Percentiles rank a stretch among this genome's conserved stretches.
These are phyloP conservation scores for Botrytis tulipae DNA, from an alignment of 2,329 filamentous ascomycete genomes.

Conservation along the genomic window DNA sequence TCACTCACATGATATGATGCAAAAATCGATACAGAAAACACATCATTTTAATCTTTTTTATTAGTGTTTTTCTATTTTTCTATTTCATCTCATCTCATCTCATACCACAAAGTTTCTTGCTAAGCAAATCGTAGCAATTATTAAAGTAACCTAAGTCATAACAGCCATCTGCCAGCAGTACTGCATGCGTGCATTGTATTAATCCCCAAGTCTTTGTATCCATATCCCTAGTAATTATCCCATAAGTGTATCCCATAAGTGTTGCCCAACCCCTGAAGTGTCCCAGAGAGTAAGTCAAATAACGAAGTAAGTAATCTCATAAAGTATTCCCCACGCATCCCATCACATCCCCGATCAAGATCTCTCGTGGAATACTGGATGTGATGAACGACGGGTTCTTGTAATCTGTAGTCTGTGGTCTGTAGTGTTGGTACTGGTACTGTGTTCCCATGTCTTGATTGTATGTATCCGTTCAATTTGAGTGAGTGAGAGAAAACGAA, in stretches of 20 bases:
- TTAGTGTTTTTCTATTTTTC: neutral
- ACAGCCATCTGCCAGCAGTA: constrained; percentile 8
- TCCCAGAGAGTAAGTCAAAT: neutral
- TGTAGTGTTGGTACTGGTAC: neutral
- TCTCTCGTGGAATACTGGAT: neutral
- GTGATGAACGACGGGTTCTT: neutral
- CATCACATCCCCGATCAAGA: neutral
- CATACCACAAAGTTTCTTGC: neutral
- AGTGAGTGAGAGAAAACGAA: neutral
- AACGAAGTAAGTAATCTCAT: neutral
- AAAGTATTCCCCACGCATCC: neutral
- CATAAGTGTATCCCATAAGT: neutral
- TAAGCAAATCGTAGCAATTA: neutral
- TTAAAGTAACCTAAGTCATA: neutral
- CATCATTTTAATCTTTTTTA: neutral
- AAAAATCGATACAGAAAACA: neutral
- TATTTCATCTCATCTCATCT: neutral
- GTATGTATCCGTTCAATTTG: neutral
- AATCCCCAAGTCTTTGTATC: neutral
- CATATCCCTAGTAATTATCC: neutral
- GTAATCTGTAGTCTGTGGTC: neutral
- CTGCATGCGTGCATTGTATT: neutral
- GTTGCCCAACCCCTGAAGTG: neutral
- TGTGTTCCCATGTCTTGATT: neutral
- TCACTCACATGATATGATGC: neutral